These are phyloP conservation scores for Leccinum variicolor DNA, from an alignment of 768 basidiomycete genomes.

Conservation along the genomic window DNA sequence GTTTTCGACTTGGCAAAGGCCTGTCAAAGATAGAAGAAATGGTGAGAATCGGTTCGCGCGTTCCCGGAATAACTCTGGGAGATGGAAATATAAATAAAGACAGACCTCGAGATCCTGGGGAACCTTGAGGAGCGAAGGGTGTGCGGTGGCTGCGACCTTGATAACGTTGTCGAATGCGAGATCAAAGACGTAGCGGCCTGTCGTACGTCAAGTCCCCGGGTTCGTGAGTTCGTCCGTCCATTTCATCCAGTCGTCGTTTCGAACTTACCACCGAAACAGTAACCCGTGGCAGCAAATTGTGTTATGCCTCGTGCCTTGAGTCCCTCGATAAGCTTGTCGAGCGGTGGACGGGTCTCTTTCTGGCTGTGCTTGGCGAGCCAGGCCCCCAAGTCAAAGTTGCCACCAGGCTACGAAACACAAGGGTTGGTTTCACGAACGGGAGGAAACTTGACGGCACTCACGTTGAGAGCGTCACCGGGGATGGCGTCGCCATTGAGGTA, in stretches of 20 bases:
- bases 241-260: background rate
- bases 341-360: slow-evolving; percentile 40
- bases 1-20: slow-evolving; percentile 46
- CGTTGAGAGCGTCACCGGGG: background rate
- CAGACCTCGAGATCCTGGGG: slow-evolving; percentile 62
- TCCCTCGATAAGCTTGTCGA: slow-evolving; percentile 50
- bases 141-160: slow-evolving; percentile 47
- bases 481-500: slow-evolving; percentile 21
- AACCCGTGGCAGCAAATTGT: slow-evolving; percentile 58
- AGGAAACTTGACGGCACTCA: background rate
- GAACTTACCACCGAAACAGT: slow-evolving; percentile 62
- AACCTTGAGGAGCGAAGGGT: slow-evolving; percentile 60
- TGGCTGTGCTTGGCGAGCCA: slow-evolving; percentile 43
- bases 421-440: background rate
- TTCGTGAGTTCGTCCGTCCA: background rate
- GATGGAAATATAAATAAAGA: background rate
- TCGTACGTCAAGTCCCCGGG: background rate
- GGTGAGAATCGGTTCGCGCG: background rate
- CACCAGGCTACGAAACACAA: background rate
- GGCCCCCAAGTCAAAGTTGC: slow-evolving; percentile 35
- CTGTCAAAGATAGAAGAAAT: slow-evolving; percentile 28
- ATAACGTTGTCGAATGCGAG: slow-evolving; percentile 55
- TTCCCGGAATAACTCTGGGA: background rate
- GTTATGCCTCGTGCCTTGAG: slow-evolving; percentile 60
- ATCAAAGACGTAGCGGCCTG: slow-evolving; percentile 41